A percentile compares a stretch with the other conserved stretches of the same genome.
These are phyloP conservation scores for Trypanosoma boissoni DNA, from an alignment of 208 protist species.

Conservation along the genomic window DNA sequence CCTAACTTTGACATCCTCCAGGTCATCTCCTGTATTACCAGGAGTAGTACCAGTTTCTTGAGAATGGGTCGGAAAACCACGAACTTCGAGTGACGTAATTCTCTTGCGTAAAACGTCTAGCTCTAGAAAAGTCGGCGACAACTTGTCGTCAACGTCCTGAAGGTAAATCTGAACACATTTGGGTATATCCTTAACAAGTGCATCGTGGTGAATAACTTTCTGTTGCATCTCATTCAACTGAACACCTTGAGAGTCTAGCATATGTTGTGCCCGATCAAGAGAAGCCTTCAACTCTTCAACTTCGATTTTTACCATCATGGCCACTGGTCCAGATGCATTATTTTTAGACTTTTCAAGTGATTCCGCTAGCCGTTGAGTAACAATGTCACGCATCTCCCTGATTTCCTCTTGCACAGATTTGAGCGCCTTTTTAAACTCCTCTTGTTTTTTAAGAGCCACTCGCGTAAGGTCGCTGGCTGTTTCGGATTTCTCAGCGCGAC, in stretches of 20 bases:
- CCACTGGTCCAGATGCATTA: too few species aligned
- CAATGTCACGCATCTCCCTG: background rate
- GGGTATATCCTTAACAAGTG: conserved; percentile 12
- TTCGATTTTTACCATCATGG: background rate
- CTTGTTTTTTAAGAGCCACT: background rate
- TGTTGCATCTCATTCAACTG: conserved; percentile 7
- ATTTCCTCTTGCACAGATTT: conserved; percentile 5
- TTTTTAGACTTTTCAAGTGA: too few species aligned
- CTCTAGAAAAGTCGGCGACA: conserved; percentile 13
- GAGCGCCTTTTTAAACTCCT: background rate
- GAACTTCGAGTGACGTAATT: conserved; percentile 3
- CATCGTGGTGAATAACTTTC: background rate
- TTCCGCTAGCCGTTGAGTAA: too few species aligned
- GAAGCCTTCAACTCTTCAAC: conserved; percentile 6
- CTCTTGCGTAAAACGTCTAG: conserved; percentile 9
- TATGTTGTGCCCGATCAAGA: background rate
- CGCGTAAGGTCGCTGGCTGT: background rate
- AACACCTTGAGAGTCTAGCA: background rate
- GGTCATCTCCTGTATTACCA: background rate
- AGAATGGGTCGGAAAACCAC: background rate
- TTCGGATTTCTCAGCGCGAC: background rate
- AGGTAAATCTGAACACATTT: conserved; percentile 12
- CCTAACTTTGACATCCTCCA: conserved; percentile 1
- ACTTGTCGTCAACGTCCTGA: conserved; percentile 11
- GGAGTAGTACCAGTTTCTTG: background rate